Conservation (phyloP, 768 basidiomycete genomes). For the Lactifluus piperatus region DNA sequence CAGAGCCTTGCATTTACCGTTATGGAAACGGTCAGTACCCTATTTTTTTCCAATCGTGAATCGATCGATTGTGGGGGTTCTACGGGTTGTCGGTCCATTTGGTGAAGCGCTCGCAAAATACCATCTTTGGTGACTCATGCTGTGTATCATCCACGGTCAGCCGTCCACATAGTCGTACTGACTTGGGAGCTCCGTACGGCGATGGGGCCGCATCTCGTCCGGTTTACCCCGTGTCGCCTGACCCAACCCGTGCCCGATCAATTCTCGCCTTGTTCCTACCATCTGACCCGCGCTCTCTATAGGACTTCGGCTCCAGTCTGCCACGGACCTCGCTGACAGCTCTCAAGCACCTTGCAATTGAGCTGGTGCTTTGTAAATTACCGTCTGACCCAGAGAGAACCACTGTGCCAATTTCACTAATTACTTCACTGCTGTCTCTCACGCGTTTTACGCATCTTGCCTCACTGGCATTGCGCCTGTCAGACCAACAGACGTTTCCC, state of each 20-base stretch:
- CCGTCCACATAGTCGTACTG: neutral
- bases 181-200: neutral
- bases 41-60: neutral
- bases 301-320: constrained; percentile 19
- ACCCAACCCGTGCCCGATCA: constrained; percentile 1
- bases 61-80: neutral
- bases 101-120: neutral
- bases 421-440: constrained; percentile 8
- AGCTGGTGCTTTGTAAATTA: constrained; percentile 33
- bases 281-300: constrained; percentile 26
- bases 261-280: constrained; percentile 25
- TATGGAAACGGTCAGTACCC: constrained; percentile 44
- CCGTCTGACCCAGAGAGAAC: constrained; percentile 11
- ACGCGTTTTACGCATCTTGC: constrained; percentile 15
- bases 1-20: constrained; percentile 54
- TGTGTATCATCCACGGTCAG: neutral
- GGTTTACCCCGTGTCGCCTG: neutral
- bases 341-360: constrained; percentile 46
- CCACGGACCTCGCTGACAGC: constrained; percentile 32
- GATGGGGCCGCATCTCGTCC: neutral
- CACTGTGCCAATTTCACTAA: constrained; percentile 2
- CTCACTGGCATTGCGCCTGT: constrained; percentile 16
- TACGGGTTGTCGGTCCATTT: neutral
- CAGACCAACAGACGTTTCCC: constrained; percentile 7
- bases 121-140: neutral